Base-by-base conservation (phyloP, 2,329 filamentous ascomycete genomes). In the Trichophyton benhamiae region DNA sequence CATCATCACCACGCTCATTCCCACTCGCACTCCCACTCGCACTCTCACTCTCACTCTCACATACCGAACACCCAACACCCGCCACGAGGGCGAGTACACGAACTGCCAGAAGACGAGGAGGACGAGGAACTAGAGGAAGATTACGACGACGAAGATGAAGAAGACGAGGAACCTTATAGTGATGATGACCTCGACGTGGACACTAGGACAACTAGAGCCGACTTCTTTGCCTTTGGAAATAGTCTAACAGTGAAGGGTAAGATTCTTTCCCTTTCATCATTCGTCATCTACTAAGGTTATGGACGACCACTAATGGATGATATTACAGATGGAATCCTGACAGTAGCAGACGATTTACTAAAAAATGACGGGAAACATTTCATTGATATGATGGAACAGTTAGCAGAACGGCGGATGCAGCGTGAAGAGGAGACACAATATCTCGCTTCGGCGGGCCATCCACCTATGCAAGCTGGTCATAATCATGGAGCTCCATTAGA, bases 381-480 rank as follows among this genome's bases (percentile, higher is more conserved):
- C 78, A 99, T 99, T 76, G 94, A 99, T 74, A 99, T 99, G 94
- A 99, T 99, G 94, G 94, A 99, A 75, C 92, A 97, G 77, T 83
- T 99, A 69, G 94, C 94, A 42, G 94, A 99, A 77, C 89, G 92
- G 69, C 85, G 94, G 69, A 96, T 99, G 92, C 89, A 91, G 71
- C 87, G 94, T 68, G 92, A 97, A 78, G 91, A 94, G 76, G 91
- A 96, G 72, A 89, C 89, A 58, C 85, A 86, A 67, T 83, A 84
- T 69, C 80, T 85, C 71, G 80, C 86, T 61, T 81, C 83, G 65
- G 76, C 79, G 59, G 77, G 79, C 66, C 81, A 85, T 73, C 80
- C 77, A 67, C 73, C 78, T 64, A 72, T 83, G 63, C 87, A 87
- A 75, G 85, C 81, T 75, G 79, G 79, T 80, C 89, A 95, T 75